These are phyloP conservation scores for Xylariales sp. DNA, from an alignment of 2,329 filamentous ascomycete genomes.

Conservation along the genomic window DNA sequence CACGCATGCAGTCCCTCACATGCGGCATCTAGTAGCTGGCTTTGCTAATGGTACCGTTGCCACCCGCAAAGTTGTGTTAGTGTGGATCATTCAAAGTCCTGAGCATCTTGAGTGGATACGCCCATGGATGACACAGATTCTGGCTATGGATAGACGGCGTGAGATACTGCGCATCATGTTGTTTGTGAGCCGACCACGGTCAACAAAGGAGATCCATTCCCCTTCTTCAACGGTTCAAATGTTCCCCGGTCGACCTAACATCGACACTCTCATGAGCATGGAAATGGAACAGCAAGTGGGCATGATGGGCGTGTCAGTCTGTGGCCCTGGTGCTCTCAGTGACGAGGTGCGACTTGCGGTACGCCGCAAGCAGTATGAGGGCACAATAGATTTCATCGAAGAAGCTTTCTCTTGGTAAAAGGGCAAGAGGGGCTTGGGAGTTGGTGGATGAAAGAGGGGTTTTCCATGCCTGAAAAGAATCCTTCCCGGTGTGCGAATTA, in stretches of 20 bases:
- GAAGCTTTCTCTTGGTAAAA: constrained; percentile 75
- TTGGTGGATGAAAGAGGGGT: not conserved
- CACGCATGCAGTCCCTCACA: constrained; percentile 81
- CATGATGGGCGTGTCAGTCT: constrained; percentile 79
- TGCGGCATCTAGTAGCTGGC: constrained; percentile 77
- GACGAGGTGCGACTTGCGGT: constrained; percentile 79
- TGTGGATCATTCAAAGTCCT: constrained; percentile 83
- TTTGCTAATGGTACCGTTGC: constrained; percentile 76
- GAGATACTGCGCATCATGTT: constrained; percentile 81
- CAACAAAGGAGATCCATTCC: constrained; percentile 83
- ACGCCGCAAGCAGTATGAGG: constrained; percentile 70
- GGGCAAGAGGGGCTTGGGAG: not conserved
- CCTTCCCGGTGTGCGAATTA: not conserved
- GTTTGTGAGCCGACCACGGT: constrained; percentile 79
- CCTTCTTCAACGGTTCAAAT: constrained; percentile 83
- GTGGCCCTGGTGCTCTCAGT: constrained; percentile 77
- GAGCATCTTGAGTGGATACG: constrained; percentile 87
- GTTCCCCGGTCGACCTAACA: constrained; percentile 83
- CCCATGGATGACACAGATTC: constrained; percentile 84
- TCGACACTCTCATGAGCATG: constrained; percentile 75
- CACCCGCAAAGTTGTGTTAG: constrained; percentile 76
- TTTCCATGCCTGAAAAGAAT: constrained; percentile 19
- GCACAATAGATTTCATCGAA: constrained; percentile 81
- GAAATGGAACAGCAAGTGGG: constrained; percentile 81
- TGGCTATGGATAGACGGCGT: constrained; percentile 78